These are phyloP conservation scores for Epichloe festucae DNA, from an alignment of 2,329 filamentous ascomycete species.

Conservation along the genomic window DNA sequence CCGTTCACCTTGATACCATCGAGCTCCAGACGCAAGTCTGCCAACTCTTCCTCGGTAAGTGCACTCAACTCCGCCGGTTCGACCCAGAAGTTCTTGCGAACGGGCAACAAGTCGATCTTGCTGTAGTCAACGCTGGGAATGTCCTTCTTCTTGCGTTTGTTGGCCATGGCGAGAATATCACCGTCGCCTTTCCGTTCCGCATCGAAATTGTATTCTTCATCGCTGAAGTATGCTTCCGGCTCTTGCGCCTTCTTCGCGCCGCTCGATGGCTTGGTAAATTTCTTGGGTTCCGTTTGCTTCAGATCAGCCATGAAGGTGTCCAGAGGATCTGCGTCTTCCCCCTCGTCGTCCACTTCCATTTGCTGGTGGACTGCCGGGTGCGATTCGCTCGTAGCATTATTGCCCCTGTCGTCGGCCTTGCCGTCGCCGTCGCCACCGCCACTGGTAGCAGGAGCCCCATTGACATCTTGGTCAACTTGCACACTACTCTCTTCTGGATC, in stretches of 20 bases:
- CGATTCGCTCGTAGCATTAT: neutral
- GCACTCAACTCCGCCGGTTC: slow-evolving; percentile 74
- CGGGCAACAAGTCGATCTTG: slow-evolving; percentile 72
- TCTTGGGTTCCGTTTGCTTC: slow-evolving; percentile 38
- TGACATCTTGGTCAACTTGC: slow-evolving; percentile 12
- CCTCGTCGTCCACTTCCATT: slow-evolving; percentile 55
- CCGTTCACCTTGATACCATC: slow-evolving; percentile 93
- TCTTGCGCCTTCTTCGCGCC: slow-evolving; percentile 46
- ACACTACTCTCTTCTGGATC: slow-evolving; percentile 13
- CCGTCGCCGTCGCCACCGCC: neutral
- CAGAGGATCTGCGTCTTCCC: slow-evolving; percentile 62
- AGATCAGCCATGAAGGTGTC: slow-evolving; percentile 91
- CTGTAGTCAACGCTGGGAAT: slow-evolving; percentile 77
- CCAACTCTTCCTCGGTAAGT: slow-evolving; percentile 74
- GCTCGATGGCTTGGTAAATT: slow-evolving; percentile 15
- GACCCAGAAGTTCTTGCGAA: slow-evolving; percentile 90
- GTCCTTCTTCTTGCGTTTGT: slow-evolving; percentile 83
- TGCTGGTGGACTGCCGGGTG: slow-evolving; percentile 29
- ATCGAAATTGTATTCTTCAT: slow-evolving; percentile 56
- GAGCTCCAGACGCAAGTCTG: slow-evolving; percentile 69
- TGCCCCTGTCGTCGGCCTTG: slow-evolving; percentile 9
- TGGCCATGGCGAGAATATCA: slow-evolving; percentile 39
- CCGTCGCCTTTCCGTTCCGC: slow-evolving; percentile 34
- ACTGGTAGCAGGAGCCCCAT: slow-evolving; percentile 11
- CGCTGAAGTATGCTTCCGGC: slow-evolving; percentile 78